Base-by-base conservation (phyloP, 768 basidiomycete genomes). In the Plicaturopsis crispa region DNA sequence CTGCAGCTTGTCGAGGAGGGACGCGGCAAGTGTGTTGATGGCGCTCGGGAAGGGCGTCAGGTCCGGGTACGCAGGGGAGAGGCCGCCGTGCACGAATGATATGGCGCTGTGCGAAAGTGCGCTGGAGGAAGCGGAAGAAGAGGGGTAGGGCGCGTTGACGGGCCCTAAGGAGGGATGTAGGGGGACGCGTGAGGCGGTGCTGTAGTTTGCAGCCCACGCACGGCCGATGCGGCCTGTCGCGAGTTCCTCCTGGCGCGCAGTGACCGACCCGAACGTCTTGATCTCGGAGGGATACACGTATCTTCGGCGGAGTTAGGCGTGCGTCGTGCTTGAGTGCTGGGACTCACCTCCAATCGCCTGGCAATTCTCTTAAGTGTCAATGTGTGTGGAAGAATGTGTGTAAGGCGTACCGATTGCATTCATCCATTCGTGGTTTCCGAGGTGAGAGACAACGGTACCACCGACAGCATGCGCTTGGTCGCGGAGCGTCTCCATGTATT, bases 351-450 rank as follows among this genome's bases (percentile, higher is more conserved):
- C 89, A 93, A 57, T 93, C 90, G 43, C 88, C 87, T 78, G 45
- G 24, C n/a, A n/a, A n/a, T n/a, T n/a, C n/a, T n/a, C n/a, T 14
- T 38, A 45, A 17, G 50, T 42, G 22, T 19, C 22, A 44, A 45
- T 7, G 52, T 38, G 42, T 48, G 38, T 35, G 21, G 20, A n/a
- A 35, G 11, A 34, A 19, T 31, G 37, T 44, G 36, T 24, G 17
- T 24, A 18, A 24, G 13, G 44, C 59, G 16, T 48, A 82, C 84
- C 84, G 42, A 89, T 80, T 11, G 75, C 78, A 47, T 93, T 93
- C 90, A 97, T 96, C 69, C 83, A 81, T 57, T 98, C 96, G 48
- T 99, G 96, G 56, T 99, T 99, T 18, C 96, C 96, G 23, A 97
- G 64, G 39, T 88, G 72, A 10, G 74, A 79, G 22, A 94, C 53